Evolutionary conservation across 352 stramenopile species (phyloP).

Genomic region (Pythium scleroteichum): DNA sequence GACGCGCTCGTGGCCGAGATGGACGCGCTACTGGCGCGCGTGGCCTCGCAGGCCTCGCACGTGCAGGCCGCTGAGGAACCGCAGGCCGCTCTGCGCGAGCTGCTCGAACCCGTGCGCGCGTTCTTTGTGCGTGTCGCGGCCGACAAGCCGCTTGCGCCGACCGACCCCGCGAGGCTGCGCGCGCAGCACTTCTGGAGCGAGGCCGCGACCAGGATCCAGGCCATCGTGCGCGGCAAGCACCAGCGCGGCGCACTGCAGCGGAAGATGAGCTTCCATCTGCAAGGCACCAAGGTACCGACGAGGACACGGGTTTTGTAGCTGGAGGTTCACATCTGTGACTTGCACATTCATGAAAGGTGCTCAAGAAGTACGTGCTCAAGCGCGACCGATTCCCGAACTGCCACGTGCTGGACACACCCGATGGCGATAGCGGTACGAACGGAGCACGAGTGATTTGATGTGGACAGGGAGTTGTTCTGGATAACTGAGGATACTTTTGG

Average conservation of each 20-base stretch:
- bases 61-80: conserved; percentile 43
- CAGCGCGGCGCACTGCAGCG: conserved; percentile 47
- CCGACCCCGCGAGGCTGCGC: conserved; percentile 14
- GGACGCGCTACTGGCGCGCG: conserved; percentile 56
- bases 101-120: conserved; percentile 55
- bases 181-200: conserved; percentile 39
- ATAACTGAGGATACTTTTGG: neutral
- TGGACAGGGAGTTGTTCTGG: neutral
- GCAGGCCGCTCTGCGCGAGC: conserved; percentile 35
- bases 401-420: conserved; percentile 60
- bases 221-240: conserved; percentile 60
- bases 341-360: too few relatives aligned
- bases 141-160: neutral
- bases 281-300: conserved; percentile 63
- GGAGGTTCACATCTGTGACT: too few relatives aligned
- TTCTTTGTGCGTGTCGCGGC: conserved; percentile 38
- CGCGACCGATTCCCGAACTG: conserved; percentile 79
- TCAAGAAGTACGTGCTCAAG: conserved; percentile 88
- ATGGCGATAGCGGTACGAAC: conserved; percentile 60
- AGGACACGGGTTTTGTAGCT: too few relatives aligned
- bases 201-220: conserved; percentile 70
- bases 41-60: conserved; percentile 45
- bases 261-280: conserved; percentile 58
- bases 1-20: conserved; percentile 47
- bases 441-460: neutral